Evolutionary conservation across 2,329 filamentous ascomycete species (phyloP).

Genomic region (Phialophora macrospora): DNA sequence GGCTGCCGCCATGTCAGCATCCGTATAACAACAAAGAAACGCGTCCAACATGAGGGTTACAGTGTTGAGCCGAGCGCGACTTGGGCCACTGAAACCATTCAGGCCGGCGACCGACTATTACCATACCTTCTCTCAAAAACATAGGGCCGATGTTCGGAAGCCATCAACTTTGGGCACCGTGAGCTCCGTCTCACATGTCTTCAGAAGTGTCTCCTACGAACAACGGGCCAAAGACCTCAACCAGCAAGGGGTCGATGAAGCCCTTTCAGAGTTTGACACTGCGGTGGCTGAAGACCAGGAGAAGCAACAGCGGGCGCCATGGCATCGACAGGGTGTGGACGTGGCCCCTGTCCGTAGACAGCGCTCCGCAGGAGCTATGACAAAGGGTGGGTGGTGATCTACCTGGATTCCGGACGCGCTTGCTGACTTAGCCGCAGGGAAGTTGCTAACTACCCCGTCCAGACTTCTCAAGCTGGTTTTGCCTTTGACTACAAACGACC

Average conservation of each 20-base stretch:
- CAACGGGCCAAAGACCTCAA: slow-evolving; percentile 37
- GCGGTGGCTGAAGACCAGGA: slow-evolving; percentile 48
- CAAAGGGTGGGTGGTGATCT: slow-evolving; percentile 59
- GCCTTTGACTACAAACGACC: slow-evolving; percentile 68
- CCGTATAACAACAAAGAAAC: slow-evolving; percentile 2
- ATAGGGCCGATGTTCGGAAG: background rate
- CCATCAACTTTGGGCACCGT: background rate
- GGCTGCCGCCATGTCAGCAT: background rate
- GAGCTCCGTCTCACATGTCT: background rate
- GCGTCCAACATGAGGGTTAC: slow-evolving; percentile 5
- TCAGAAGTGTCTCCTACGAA: slow-evolving; percentile 25
- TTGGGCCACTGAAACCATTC: slow-evolving; percentile 9
- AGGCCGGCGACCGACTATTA: background rate
- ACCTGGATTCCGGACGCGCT: background rate
- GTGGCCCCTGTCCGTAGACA: slow-evolving; percentile 60
- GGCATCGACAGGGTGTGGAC: slow-evolving; percentile 68
- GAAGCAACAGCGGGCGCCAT: slow-evolving; percentile 64
- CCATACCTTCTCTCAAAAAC: background rate
- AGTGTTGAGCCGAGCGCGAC: slow-evolving; percentile 1
- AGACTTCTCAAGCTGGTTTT: slow-evolving; percentile 80
- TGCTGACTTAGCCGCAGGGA: slow-evolving; percentile 56
- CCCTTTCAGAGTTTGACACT: slow-evolving; percentile 36
- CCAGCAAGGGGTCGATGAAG: slow-evolving; percentile 38
- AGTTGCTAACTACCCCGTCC: slow-evolving; percentile 79
- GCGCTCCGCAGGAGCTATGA: slow-evolving; percentile 63